phyloP scores from a whole-genome alignment of 1,284 basidiomycete genomes.

The Papiliotrema laurentii region DNA sequence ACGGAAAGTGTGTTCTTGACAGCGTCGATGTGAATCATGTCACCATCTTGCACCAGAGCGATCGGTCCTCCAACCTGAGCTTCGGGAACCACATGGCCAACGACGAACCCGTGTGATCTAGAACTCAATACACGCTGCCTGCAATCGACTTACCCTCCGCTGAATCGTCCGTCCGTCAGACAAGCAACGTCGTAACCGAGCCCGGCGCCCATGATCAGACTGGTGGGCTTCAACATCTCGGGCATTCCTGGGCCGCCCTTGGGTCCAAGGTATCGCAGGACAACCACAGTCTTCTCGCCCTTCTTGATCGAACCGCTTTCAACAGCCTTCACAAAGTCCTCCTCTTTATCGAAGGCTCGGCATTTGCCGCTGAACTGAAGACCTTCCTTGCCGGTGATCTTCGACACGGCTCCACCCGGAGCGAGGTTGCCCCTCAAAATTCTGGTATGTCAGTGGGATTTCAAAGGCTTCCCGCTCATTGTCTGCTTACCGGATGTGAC shows the following conservation, averaged over 20 bases:
- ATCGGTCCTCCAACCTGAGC: conserved; percentile 92
- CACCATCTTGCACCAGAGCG: conserved; percentile 87
- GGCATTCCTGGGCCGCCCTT: conserved; percentile 98
- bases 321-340: conserved; percentile 77
- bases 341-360: conserved; percentile 60
- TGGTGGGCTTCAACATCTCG: conserved; percentile 76
- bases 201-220: conserved; percentile 86
- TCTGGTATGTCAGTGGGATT: conserved; percentile 44
- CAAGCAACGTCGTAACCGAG: conserved; percentile 84
- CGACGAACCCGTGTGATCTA: conserved; percentile 55
- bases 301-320: conserved; percentile 76
- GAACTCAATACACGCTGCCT: neutral
- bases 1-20: conserved; percentile 73
- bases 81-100: conserved; percentile 60
- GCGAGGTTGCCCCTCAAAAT: conserved; percentile 88
- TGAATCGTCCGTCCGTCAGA: conserved; percentile 95
- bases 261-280: conserved; percentile 92
- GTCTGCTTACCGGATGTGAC: conserved; percentile 60
- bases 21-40: conserved; percentile 76
- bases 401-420: conserved; percentile 87
- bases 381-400: conserved; percentile 96
- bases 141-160: conserved; percentile 61
- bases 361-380: conserved; percentile 60
- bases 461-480: neutral
- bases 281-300: conserved; percentile 70